Evolutionary conservation across 306 rosid genomes (phyloP).

Genomic region (Vicia sativa): DNA sequence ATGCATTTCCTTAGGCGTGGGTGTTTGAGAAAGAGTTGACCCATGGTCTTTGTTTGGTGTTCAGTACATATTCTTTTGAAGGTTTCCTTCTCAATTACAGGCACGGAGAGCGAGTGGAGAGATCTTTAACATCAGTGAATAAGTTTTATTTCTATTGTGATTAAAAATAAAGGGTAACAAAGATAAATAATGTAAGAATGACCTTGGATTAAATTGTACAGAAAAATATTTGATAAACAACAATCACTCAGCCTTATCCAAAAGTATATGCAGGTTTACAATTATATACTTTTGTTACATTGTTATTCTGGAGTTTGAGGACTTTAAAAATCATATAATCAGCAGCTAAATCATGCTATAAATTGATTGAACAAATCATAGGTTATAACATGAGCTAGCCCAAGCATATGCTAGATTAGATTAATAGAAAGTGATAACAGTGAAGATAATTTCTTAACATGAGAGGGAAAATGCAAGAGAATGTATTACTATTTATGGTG

Average conservation of each 20-base stretch:
- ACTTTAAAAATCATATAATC: not conserved
- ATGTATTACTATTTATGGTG: conserved; percentile 16
- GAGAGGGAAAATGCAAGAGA: not conserved
- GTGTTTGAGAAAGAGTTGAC: not conserved
- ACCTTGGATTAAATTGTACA: not conserved
- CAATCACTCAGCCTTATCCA: not conserved
- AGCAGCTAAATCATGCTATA: conserved; percentile 5
- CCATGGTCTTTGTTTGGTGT: not conserved
- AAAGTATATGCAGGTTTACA: conserved; percentile 1
- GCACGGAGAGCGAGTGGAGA: not conserved
- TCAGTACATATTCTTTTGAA: not conserved
- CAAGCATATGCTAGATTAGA: conserved; percentile 9
- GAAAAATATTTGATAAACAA: not conserved
- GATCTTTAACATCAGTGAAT: not conserved
- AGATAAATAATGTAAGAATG: conserved; percentile 9
- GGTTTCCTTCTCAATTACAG: not conserved
- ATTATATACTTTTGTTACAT: not conserved
- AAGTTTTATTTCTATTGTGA: not conserved
- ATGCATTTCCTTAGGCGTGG: conserved; percentile 7
- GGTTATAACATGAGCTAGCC: conserved; percentile 13
- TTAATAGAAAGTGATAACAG: conserved; percentile 11
- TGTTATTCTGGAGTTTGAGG: conserved; percentile 10
- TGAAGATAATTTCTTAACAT: not conserved
- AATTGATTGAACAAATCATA: not conserved
- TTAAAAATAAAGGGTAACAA: not conserved